Base-by-base conservation (phyloP, 352 stramenopile genomes). In the Thalassiosira ordinaria region DNA sequence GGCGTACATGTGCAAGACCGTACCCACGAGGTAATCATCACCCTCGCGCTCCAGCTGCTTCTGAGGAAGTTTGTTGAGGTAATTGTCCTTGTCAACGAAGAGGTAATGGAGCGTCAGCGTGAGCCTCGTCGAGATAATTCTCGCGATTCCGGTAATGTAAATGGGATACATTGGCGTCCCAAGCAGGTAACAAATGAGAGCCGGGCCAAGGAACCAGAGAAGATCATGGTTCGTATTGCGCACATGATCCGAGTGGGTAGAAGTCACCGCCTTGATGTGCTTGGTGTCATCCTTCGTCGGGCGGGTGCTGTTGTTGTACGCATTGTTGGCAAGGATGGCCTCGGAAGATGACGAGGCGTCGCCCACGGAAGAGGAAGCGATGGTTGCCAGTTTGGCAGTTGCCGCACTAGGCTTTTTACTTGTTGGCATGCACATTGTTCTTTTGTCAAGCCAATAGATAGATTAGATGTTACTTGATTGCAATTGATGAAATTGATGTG, bases 31-130 rank as follows among this genome's bases (percentile, higher is more conserved):
- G 57, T 91, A 91, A 52, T 91, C 85, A 16, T 84, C 74, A 27
- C 69, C 68, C 46, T 91, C 85, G 18, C 85, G 61, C 35, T 80
- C 33, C 5, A 91, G 70, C 59, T 91, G 85, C 44, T 89, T 91
- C 31, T 84, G 68, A 22, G 77, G 74, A 0, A 88, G 4, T 62
- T 91, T 91, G 68, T 91, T 86, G 33, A 85, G 62, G 39, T 91
- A 89, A 59, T 89, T 89, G 59, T 91, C 78, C 49, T 91, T 91
- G 53, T 91, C 85, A 7, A 84, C 64, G 35, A 89, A 86, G 7
- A 82, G 56, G 55, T 89, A 91, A 26, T 91, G 85, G 13, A 91
- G 51, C 11, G 81, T 74, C 41, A 91, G 44, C 7, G 79, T 80
- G 8, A 89, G 46, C 39, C 82, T 66, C 13, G 75, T 91, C 35